These are phyloP conservation scores for Torrubiellomyces zombiae DNA, from an alignment of 2,329 filamentous ascomycete species.

Conservation along the genomic window DNA sequence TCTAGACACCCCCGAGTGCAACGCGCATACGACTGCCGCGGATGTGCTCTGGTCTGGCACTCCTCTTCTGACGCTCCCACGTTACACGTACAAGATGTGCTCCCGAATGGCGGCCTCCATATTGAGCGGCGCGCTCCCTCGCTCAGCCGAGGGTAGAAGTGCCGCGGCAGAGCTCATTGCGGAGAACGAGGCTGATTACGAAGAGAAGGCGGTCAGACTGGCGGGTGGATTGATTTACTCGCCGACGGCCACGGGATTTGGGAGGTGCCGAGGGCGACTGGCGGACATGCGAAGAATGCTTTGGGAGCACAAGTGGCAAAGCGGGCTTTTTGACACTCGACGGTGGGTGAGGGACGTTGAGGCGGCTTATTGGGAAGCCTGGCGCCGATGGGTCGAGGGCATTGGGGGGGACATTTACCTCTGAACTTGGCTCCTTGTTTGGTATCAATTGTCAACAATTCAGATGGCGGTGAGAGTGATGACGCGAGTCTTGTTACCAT, in stretches of 20 bases:
- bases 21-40: constrained; percentile 92
- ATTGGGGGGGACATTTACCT: constrained; percentile 90
- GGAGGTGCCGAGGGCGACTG: constrained; percentile 49
- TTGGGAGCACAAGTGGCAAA: constrained; percentile 70
- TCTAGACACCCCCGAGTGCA: constrained; percentile 93
- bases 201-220: constrained; percentile 55
- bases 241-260: constrained; percentile 23
- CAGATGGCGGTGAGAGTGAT: constrained; percentile 2
- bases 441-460: not conserved
- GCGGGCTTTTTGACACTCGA: constrained; percentile 76
- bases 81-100: constrained; percentile 98
- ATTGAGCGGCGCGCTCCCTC: constrained; percentile 72
- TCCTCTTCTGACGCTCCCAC: constrained; percentile 72
- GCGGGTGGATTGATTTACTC: constrained; percentile 47
- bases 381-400: constrained; percentile 72
- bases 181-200: constrained; percentile 65
- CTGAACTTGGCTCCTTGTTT: constrained; percentile 8
- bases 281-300: constrained; percentile 65
- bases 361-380: constrained; percentile 73
- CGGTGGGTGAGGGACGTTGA: constrained; percentile 88
- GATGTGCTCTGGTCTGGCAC: constrained; percentile 95
- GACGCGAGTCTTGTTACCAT: constrained; percentile 1
- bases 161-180: constrained; percentile 66
- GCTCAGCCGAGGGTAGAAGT: constrained; percentile 43
- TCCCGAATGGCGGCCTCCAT: constrained; percentile 96